These are phyloP conservation scores for Pisolithus albus DNA, from an alignment of 768 basidiomycete species.

Conservation along the genomic window DNA sequence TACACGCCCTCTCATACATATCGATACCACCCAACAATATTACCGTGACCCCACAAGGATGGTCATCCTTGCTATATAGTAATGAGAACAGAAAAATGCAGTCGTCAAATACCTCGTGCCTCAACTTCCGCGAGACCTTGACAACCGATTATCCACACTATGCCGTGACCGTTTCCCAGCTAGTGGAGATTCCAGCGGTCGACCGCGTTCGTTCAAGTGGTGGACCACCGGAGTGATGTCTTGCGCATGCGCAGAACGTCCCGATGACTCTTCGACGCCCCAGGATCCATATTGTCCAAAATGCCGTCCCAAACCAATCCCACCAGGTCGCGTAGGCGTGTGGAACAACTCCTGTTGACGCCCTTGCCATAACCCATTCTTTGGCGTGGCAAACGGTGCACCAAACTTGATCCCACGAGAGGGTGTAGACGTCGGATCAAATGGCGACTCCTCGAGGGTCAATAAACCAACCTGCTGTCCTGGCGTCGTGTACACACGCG, in stretches of 20 bases:
- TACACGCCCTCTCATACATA: too few species aligned
- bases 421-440: constrained; percentile 75
- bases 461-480: constrained; percentile 29
- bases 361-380: constrained; percentile 41
- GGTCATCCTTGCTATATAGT: neutral
- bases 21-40: too few species aligned
- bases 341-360: constrained; percentile 42
- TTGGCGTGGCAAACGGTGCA: constrained; percentile 56
- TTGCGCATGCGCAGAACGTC: constrained; percentile 15
- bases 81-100: neutral
- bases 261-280: neutral
- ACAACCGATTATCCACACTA: constrained; percentile 3
- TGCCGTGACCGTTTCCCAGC: constrained; percentile 22
- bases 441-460: constrained; percentile 47
- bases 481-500: constrained; percentile 37
- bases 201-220: constrained; percentile 15
- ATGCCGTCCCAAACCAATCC: constrained; percentile 13
- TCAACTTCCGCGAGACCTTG: constrained; percentile 2
- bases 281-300: constrained; percentile 3
- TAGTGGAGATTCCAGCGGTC: constrained; percentile 23
- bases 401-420: constrained; percentile 69
- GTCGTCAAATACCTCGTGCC: neutral
- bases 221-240: constrained; percentile 55
- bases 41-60: too few species aligned
- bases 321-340: constrained; percentile 41